Evolutionary conservation across 306 rosid species (phyloP).

Genomic region (Begonia fuchsioides): DNA sequence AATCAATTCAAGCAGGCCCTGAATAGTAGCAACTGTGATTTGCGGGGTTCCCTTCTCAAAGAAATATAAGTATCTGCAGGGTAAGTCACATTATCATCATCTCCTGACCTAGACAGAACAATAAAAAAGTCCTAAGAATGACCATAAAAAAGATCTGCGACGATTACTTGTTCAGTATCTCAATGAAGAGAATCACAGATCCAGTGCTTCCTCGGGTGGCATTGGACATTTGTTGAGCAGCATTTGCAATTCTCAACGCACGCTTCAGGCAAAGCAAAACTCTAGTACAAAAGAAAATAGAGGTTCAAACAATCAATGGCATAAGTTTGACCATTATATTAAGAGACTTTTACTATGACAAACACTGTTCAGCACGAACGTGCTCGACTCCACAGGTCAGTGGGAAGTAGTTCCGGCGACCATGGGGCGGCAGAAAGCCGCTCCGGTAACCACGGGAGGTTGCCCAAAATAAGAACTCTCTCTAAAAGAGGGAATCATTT

Average conservation of each 20-base stretch:
- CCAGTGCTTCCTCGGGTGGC: conserved; percentile 81
- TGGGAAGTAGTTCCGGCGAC: no score
- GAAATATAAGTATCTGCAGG: conserved; percentile 80
- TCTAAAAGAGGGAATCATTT: no score
- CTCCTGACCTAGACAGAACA: conserved; percentile 1
- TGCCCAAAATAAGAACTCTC: no score
- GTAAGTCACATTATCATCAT: conserved; percentile 6
- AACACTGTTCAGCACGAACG: no score
- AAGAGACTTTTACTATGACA: no score
- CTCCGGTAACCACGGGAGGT: no score
- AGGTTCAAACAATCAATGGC: background rate
- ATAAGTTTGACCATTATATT: no score
- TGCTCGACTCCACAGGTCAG: no score
- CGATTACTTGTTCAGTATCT: conserved; percentile 82
- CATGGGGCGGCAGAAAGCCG: no score
- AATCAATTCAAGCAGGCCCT: conserved; percentile 68
- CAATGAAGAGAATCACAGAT: conserved; percentile 71
- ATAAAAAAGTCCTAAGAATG: conserved; percentile 3
- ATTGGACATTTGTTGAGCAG: conserved; percentile 83
- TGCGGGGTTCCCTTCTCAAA: conserved; percentile 89
- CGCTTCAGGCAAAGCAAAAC: conserved; percentile 85
- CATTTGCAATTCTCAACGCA: conserved; percentile 82
- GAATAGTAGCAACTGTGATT: conserved; percentile 61
- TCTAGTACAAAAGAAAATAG: conserved; percentile 24
- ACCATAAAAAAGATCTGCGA: background rate